Base-by-base conservation (phyloP, 495 filamentous ascomycete species). In the Aspergillus egyptiacus region DNA sequence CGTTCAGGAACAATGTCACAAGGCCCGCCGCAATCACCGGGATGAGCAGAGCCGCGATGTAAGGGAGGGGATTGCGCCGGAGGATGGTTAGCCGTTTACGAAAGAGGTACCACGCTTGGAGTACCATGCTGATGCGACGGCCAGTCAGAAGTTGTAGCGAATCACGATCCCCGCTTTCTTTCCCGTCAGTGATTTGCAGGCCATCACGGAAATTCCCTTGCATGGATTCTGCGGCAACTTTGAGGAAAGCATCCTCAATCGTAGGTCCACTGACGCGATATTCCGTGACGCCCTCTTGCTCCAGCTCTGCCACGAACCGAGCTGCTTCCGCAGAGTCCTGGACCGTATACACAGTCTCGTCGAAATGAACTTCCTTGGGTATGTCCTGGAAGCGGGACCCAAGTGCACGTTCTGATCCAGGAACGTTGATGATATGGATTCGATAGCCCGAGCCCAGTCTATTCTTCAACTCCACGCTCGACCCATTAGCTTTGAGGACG, bases 221-320 rank as follows among this genome's bases (percentile, higher is more conserved):
- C 17, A 51, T 56, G 2, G 42, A 37, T 7, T 49, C 53, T 10
- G 53, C 84, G 1, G 87, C 88, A 25, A 94, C 75, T 49, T 86
- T 85, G 47, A 94, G 66, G 63, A 95, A 95, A 0, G 93, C 85
- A 57, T 91, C 86, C 59, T 91, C 87, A 50, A 95, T 91, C 0
- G 86, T 91, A 2, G 89, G 89, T 0, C 88, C 88, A 23, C 80
- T 82, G 32, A 93, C 82, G 38, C 85, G 80, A 61, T 89, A 90
- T 25, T 90, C 83, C 1, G 69, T 68, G 31, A 87, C 73, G 1
- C 76, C 79, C 2, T 70, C 69, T 0, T 63, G 56, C 60, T 94
- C 86, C 1, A 94, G 71, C 20, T 65, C 60, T 37, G 73, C 72
- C 46, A 95, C 80, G n/a, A 91, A 77, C 7, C 70, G 58, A 0